These are phyloP conservation scores for Suillus decipiens DNA, from an alignment of 768 basidiomycete species.

Conservation along the genomic window DNA sequence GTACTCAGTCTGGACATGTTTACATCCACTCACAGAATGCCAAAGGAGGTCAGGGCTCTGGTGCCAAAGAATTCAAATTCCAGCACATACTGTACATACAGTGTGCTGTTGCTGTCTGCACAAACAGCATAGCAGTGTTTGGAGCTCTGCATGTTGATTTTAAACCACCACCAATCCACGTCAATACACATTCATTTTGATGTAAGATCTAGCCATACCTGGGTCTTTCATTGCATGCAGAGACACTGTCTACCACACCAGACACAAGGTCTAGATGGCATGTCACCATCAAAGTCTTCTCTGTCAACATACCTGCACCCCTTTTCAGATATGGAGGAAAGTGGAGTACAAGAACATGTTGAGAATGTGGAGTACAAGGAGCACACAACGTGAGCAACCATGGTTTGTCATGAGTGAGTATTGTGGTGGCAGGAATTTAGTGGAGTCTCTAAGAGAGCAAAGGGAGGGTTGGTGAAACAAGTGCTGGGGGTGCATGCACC, in stretches of 20 bases:
- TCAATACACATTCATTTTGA: slow-evolving; percentile 57
- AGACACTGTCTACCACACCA: background rate
- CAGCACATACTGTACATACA: slow-evolving; percentile 80
- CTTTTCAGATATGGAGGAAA: too few species aligned
- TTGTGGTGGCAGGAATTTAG: too few species aligned
- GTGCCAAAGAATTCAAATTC: slow-evolving; percentile 67
- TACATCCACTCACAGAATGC: slow-evolving; percentile 72
- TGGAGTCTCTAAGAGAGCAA: too few species aligned
- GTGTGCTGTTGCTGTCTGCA: slow-evolving; percentile 80
- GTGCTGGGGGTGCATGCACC: too few species aligned
- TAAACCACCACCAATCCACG: slow-evolving; percentile 51
- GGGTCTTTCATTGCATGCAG: background rate
- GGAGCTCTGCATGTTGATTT: slow-evolving; percentile 82
- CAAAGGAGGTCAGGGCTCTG: slow-evolving; percentile 26
- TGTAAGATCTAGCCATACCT: slow-evolving; percentile 67
- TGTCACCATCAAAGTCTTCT: too few species aligned
- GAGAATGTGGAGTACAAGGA: too few species aligned
- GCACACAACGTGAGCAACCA: too few species aligned
- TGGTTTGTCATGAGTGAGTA: too few species aligned
- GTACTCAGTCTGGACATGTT: slow-evolving; percentile 93
- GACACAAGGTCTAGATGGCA: too few species aligned
- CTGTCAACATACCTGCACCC: too few species aligned
- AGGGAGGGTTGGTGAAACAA: too few species aligned
- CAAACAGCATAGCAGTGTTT: slow-evolving; percentile 86
- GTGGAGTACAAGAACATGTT: too few species aligned